phyloP scores from a whole-genome alignment of 2,329 filamentous ascomycete species.

The Penicillium sclerotigenum region DNA sequence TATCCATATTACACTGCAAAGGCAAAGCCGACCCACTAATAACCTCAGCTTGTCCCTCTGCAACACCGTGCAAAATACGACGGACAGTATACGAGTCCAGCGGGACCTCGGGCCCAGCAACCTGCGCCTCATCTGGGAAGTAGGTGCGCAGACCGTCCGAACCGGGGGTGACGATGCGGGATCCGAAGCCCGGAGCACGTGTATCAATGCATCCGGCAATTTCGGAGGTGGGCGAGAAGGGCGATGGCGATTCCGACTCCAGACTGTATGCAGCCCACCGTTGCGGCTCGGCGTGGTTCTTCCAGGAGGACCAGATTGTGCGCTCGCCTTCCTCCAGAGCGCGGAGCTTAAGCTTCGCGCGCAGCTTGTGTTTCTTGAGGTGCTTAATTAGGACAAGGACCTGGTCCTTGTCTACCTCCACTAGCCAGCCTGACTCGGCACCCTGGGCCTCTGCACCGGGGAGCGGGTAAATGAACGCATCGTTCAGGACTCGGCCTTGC shows the following conservation, averaged over 20 bases:
- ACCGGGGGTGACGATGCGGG: constrained; percentile 38
- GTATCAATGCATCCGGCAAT: constrained; percentile 39
- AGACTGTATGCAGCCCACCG: constrained; percentile 41
- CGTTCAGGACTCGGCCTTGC: constrained; percentile 76
- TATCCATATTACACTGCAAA: constrained; percentile 84
- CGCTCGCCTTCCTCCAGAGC: constrained; percentile 64
- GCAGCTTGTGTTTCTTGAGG: constrained; percentile 79
- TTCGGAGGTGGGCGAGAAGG: constrained; percentile 26
- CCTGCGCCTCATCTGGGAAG: constrained; percentile 31
- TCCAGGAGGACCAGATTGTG: constrained; percentile 73
- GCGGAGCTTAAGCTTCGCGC: constrained; percentile 71
- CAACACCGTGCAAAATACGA: constrained; percentile 73
- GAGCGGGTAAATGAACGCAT: constrained; percentile 81
- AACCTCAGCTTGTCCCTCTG: constrained; percentile 83
- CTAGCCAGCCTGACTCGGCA: constrained; percentile 56
- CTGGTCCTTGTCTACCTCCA: constrained; percentile 76
- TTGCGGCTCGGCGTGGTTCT: constrained; percentile 44
- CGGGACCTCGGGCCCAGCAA: constrained; percentile 49
- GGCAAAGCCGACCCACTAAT: constrained; percentile 68
- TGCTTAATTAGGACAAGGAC: constrained; percentile 63
- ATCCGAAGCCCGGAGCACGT: constrained; percentile 41
- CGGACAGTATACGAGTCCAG: constrained; percentile 68
- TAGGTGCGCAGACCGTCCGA: constrained; percentile 33
- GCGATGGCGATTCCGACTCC: constrained; percentile 32
- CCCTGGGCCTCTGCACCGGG: constrained; percentile 34